Conservation (phyloP, 2,329 filamentous ascomycete genomes). For the Microdochium paspali region DNA sequence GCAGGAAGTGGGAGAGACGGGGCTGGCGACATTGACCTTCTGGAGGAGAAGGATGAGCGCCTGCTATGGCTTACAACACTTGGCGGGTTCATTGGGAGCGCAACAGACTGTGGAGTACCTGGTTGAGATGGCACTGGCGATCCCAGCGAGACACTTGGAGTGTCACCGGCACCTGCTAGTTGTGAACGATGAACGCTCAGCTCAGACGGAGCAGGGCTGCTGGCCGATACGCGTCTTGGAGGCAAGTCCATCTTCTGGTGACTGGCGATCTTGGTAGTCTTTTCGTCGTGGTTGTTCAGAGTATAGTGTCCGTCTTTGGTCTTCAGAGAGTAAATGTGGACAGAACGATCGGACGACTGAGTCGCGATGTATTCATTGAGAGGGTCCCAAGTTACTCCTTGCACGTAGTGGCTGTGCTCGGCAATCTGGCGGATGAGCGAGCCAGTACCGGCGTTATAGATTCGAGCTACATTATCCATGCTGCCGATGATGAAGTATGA, state of each 20-base stretch:
- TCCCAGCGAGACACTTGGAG: slow-evolving; percentile 49
- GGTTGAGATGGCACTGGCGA: slow-evolving; percentile 88
- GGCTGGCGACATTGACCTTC: slow-evolving; percentile 84
- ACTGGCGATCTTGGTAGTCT: slow-evolving; percentile 72
- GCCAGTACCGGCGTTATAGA: slow-evolving; percentile 86
- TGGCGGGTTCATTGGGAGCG: slow-evolving; percentile 93
- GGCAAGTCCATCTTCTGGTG: slow-evolving; percentile 81
- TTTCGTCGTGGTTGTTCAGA: slow-evolving; percentile 50
- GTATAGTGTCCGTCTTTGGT: slow-evolving; percentile 96
- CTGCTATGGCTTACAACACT: slow-evolving; percentile 81
- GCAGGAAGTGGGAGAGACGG: slow-evolving; percentile 90
- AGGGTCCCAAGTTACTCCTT: slow-evolving; percentile 97
- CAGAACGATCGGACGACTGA: slow-evolving; percentile 93
- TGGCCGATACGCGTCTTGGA: slow-evolving; percentile 77
- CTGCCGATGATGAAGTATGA: slow-evolving; percentile 95
- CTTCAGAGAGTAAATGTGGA: slow-evolving; percentile 93
- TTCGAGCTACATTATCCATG: slow-evolving; percentile 97
- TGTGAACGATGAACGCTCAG: slow-evolving; percentile 54
- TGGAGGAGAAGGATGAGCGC: slow-evolving; percentile 84
- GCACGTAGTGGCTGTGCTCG: slow-evolving; percentile 96
- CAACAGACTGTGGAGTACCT: slow-evolving; percentile 82
- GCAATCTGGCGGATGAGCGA: slow-evolving; percentile 81
- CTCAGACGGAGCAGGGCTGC: slow-evolving; percentile 85
- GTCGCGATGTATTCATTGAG: slow-evolving; percentile 97
- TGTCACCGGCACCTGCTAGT: slow-evolving; percentile 43